Evolutionary conservation across 257 asterid species (phyloP), one percentile per base, ranked within the genome.

Genomic region (Jacaranda copaia): DNA sequence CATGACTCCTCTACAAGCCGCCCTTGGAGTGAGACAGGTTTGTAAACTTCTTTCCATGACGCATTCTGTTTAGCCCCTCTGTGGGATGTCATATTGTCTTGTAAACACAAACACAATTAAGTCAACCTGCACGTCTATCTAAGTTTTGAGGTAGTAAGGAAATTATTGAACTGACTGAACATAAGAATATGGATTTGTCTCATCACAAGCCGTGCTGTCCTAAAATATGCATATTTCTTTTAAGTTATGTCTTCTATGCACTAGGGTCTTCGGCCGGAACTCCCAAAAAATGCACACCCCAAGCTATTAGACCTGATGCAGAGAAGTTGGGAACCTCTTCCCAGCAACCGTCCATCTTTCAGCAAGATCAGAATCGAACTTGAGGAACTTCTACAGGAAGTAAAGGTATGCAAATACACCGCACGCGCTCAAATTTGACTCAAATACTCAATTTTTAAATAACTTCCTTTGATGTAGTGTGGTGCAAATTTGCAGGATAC

Each of bases 251-350:
- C 32, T 53, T 32, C 13, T 39, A 68, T 58, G 63, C 68, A n/a
- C 7, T 77, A 94, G 99, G 99, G 99, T 70, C 96, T 83, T 59
- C 93, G 99, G 63, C 99, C 98, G 2, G 97, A 91, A 56, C 86
- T 87, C 84, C 98, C 99, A 5, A 65, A 73, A 65, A 65, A 82
- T 14, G 83, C 81, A 19, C 89, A 95, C 80, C 98, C 96, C 15
- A 91, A 84, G 86, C 75, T 91, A 75, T 60, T 85, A 68, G 86
- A 81, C 67, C 67, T 95, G 84, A 95, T 95, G 97, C 91, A 87
- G 87, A 89, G 90, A 82, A 88, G 97, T 68, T 95, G 99, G 99
- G 89, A 85, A 16, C 88, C 87, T n/a, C 32, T 58, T 67, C 98
- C 98, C 3, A 69, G 70, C 61, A 71, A 80, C 48, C 89, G 99